A percentile compares a stretch with the other conserved stretches of the same genome.
phyloP scores from a whole-genome alignment of 1,139 yeast genomes.

The Taphrina wiesneri region DNA sequence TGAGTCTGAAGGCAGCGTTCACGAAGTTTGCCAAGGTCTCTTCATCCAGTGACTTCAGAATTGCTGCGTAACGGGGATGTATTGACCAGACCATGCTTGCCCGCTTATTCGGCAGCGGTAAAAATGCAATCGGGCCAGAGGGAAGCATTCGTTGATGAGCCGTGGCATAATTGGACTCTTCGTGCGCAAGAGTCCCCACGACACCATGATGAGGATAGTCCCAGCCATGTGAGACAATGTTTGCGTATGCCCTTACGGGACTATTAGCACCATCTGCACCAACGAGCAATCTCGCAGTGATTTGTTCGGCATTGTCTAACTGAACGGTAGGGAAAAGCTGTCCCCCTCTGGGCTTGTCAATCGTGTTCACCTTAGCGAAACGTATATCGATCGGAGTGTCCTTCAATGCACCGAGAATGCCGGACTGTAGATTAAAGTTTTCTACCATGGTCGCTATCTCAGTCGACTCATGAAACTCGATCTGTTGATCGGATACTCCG shows the following conservation, averaged over 20 bases:
- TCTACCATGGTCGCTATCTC: slow-evolving; percentile 83
- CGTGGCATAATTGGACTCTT: slow-evolving; percentile 48
- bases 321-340: slow-evolving; percentile 76
- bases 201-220: slow-evolving; percentile 82
- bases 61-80: slow-evolving; percentile 70
- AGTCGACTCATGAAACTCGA: slow-evolving; percentile 59
- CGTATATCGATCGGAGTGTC: slow-evolving; percentile 48
- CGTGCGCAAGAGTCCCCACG: slow-evolving; percentile 80
- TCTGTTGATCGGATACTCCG: slow-evolving; percentile 67
- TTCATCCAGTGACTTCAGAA: slow-evolving; percentile 60
- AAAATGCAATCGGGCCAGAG: slow-evolving; percentile 88
- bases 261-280: slow-evolving; percentile 98
- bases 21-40: slow-evolving; percentile 68
- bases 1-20: slow-evolving; percentile 81
- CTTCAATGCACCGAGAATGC: slow-evolving; percentile 59
- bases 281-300: slow-evolving; percentile 65
- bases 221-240: slow-evolving; percentile 90
- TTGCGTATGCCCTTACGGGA: slow-evolving; percentile 81
- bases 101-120: slow-evolving; percentile 81
- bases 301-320: slow-evolving; percentile 62
- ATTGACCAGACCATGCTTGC: slow-evolving; percentile 94
- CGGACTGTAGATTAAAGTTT: slow-evolving; percentile 76
- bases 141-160: slow-evolving; percentile 96
- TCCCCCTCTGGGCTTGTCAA: slow-evolving; percentile 68
- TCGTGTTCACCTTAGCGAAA: slow-evolving; percentile 49